A percentile compares a stretch with the other conserved stretches of the same genome.
Conservation (phyloP, 305 asterid genomes). For the Solanum hybrid region DNA sequence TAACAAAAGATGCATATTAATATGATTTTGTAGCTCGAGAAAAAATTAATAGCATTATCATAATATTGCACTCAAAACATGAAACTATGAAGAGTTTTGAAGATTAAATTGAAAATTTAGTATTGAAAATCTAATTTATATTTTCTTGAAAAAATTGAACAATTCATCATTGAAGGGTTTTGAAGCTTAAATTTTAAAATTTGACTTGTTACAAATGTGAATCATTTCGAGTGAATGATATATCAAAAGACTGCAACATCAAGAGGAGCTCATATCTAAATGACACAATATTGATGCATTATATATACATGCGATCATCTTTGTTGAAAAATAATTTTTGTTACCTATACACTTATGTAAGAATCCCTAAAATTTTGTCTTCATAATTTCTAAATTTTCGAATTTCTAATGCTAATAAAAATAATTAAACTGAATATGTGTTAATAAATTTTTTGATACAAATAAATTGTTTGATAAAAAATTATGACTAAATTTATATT, state of each 20-base stretch:
- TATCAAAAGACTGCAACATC: not conserved
- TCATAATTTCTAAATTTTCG: no score
- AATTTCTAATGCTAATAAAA: not conserved
- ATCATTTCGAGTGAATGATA: not conserved
- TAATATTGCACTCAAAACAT: no score
- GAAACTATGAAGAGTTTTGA: not conserved
- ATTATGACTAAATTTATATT: not conserved
- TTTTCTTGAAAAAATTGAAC: not conserved
- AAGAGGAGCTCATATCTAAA: not conserved
- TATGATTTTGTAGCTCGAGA: not conserved
- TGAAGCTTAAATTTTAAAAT: not conserved
- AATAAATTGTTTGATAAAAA: not conserved
- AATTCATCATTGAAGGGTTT: no score
- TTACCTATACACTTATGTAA: not conserved
- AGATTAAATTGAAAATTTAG: not conserved
- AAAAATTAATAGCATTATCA: not conserved
- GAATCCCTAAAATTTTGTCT: not conserved
- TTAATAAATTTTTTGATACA: no score
- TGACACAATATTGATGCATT: not conserved
- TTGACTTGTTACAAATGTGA: not conserved
- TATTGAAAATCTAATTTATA: not conserved
- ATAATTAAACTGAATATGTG: not conserved
- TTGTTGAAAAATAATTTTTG: not conserved
- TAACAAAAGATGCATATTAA: not conserved
- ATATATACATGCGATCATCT: not conserved